Evolutionary conservation across 768 basidiomycete species (phyloP).

Genomic region (Amanita jacksonii): DNA sequence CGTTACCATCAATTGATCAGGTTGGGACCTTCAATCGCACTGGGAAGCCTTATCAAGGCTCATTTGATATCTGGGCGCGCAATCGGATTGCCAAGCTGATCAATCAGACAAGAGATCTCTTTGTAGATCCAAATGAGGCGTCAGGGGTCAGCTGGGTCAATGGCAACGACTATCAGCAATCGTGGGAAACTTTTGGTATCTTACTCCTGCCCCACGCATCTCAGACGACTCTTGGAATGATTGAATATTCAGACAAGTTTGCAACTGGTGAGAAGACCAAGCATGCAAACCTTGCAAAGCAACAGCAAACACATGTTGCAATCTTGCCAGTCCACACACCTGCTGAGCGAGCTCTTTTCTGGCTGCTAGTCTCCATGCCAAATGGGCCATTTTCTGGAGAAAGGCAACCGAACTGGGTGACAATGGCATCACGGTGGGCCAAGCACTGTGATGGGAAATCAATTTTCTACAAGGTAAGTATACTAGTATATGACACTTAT

Average conservation of each 20-base stretch:
- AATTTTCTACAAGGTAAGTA: slow-evolving; percentile 10
- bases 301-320: slow-evolving; percentile 18
- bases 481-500: neutral
- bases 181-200: slow-evolving; percentile 10
- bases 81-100: slow-evolving; percentile 7
- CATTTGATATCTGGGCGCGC: slow-evolving; percentile 15
- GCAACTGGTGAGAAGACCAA: slow-evolving; percentile 6
- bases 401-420: slow-evolving; percentile 12
- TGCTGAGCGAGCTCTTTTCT: slow-evolving; percentile 16
- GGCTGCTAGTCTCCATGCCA: neutral
- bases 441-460: slow-evolving; percentile 9
- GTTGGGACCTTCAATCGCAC: slow-evolving; percentile 14
- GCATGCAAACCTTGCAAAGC: slow-evolving; percentile 15
- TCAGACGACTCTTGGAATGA: slow-evolving; percentile 1
- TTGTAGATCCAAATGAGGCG: neutral
- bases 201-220: neutral
- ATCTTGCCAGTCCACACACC: slow-evolving; percentile 20
- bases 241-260: neutral
- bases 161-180: slow-evolving; percentile 7
- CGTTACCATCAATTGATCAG: too few relatives aligned
- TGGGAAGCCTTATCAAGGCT: slow-evolving; percentile 12
- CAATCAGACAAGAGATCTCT: neutral
- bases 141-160: slow-evolving; percentile 11
- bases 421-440: slow-evolving; percentile 10
- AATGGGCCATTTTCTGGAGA: neutral